Base-by-base conservation (phyloP, 306 rosid species). In the Parietaria judaica region DNA sequence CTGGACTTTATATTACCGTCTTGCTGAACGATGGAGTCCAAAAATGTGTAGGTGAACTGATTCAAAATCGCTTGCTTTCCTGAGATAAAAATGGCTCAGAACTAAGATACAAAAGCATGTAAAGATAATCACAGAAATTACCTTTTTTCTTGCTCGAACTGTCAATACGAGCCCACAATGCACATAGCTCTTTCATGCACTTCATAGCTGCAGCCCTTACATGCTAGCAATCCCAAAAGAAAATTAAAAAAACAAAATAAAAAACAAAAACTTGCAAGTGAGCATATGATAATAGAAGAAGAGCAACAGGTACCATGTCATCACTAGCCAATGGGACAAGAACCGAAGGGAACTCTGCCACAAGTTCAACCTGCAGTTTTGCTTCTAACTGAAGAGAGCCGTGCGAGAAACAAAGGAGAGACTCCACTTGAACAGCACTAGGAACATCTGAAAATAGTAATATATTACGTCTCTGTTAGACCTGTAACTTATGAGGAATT, bases 101-200 rank as follows among this genome's bases (percentile, higher is more conserved):
- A 70, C 31, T 0, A 23, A 23, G 31, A 23, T 23, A 23, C 31
- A 23, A 23, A 23, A 23, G 31, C 6, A 8, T 41, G 9, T 41
- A 41, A 5, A 41, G 31, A 23, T 23, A 23, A 23, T 23, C 31
- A 23, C 31, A 23, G 31, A 23, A 23, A 23, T 23, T 87, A 91
- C 98, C 98, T 70, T 92, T 88, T 83, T 79, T 91, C 80, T 82
- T 83, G 81, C 82, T 87, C 69, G 79, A 80, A 34, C 72, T 72
- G 65, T 81, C 87, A 34, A 81, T 79, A 57, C 41, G 88, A 74
- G 71, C 64, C 84, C 90, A 74, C 60, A 88, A 67, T 55, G 82
- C 74, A 61, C 64, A 66, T 48, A 92, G 52, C 69, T 77, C 80
- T 56, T 79, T 92, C n/a, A 84, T 64, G 66, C 96, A 85, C 68